phyloP scores from a whole-genome alignment of 257 asterid genomes.

The Rauvolfia tetraphylla region DNA sequence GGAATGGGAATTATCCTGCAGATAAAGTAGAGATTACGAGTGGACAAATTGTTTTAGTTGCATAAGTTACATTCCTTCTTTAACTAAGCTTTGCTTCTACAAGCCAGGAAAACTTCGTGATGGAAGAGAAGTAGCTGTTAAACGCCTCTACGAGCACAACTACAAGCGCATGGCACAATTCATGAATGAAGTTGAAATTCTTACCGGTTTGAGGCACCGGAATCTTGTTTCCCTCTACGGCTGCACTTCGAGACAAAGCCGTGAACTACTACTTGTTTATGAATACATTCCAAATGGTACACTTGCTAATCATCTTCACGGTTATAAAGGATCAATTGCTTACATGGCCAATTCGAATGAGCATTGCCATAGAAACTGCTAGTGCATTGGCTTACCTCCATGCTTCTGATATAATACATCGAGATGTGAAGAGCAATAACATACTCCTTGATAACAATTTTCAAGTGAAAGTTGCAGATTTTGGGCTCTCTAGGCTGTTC shows the following conservation, averaged over 20 bases:
- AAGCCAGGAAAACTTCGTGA: slow-evolving; percentile 57
- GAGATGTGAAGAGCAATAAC: slow-evolving; percentile 73
- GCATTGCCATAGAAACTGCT: slow-evolving; percentile 69
- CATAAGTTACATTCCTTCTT: too few species aligned
- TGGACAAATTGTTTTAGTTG: slow-evolving; percentile 5
- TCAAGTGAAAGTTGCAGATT: slow-evolving; percentile 74
- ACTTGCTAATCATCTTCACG: slow-evolving; percentile 67
- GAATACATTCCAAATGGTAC: slow-evolving; percentile 76
- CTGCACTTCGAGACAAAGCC: slow-evolving; percentile 66
- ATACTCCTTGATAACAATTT: slow-evolving; percentile 57
- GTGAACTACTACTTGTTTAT: slow-evolving; percentile 76
- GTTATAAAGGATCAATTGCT: slow-evolving; percentile 36
- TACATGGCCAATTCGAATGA: slow-evolving; percentile 58
- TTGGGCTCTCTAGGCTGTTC: slow-evolving; percentile 68
- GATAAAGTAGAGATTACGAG: background rate
- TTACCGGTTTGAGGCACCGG: slow-evolving; percentile 42
- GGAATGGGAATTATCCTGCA: slow-evolving; percentile 1
- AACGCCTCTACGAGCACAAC: slow-evolving; percentile 73
- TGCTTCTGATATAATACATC: slow-evolving; percentile 57
- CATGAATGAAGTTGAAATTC: slow-evolving; percentile 64
- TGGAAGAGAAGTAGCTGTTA: slow-evolving; percentile 85
- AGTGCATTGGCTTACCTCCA: slow-evolving; percentile 67
- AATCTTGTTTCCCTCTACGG: slow-evolving; percentile 74
- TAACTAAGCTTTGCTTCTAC: slow-evolving; percentile 1
- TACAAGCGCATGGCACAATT: slow-evolving; percentile 62